These are phyloP conservation scores for Meredithiella fracta DNA, from an alignment of 2,329 filamentous ascomycete genomes.

Conservation along the genomic window DNA sequence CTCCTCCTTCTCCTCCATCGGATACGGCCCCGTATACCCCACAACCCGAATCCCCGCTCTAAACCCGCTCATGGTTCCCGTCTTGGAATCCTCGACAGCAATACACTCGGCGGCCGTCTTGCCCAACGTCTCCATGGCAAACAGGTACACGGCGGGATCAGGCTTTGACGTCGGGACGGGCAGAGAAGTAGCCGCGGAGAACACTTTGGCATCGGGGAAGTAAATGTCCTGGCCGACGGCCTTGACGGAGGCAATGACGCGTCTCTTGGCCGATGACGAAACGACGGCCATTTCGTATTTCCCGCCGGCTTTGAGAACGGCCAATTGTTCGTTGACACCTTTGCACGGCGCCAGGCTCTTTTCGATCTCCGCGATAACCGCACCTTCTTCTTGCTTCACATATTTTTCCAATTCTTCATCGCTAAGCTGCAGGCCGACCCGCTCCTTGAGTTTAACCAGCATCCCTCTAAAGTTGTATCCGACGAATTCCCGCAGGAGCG, in stretches of 20 bases:
- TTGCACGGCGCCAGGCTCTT: conserved; percentile 49
- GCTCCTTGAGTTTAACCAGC: conserved; percentile 59
- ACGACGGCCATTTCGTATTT: conserved; percentile 68
- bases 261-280: conserved; percentile 60
- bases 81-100: conserved; percentile 79
- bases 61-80: conserved; percentile 56
- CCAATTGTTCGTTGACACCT: conserved; percentile 51
- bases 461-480: conserved; percentile 92
- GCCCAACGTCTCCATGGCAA: conserved; percentile 57
- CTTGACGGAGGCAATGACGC: conserved; percentile 61
- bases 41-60: conserved; percentile 66
- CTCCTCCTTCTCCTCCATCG: conserved; percentile 40
- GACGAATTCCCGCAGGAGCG: conserved; percentile 73
- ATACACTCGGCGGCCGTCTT: conserved; percentile 56
- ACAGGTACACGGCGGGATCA: conserved; percentile 73
- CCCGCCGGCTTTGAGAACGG: conserved; percentile 40
- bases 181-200: conserved; percentile 67
- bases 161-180: conserved; percentile 74
- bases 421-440: conserved; percentile 55
- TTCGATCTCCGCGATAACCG: conserved; percentile 66
- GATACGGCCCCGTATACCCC: conserved; percentile 72
- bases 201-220: conserved; percentile 61
- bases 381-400: conserved; percentile 62
- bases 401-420: conserved; percentile 55
- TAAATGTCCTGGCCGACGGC: conserved; percentile 67